These are phyloP conservation scores for Eimeria sp. DNA, from an alignment of 169 alveolate species.

Conservation along the genomic window DNA sequence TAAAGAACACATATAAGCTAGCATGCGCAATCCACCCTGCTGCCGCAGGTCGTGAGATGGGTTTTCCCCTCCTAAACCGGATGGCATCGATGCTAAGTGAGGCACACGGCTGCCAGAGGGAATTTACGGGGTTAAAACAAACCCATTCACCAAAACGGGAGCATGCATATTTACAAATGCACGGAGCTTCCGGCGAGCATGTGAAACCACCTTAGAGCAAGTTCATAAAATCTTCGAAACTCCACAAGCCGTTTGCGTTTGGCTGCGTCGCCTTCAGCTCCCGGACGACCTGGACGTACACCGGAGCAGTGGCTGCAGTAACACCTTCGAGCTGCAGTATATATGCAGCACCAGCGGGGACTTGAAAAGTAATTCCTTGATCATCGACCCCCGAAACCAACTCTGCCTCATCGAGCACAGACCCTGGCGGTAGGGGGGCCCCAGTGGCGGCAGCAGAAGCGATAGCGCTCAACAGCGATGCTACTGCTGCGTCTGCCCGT, in stretches of 20 bases:
- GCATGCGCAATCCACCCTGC: background rate
- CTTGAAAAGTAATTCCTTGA: conserved; percentile 30
- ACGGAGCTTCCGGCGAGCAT: background rate
- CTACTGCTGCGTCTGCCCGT: conserved; percentile 67
- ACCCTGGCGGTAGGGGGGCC: conserved; percentile 23
- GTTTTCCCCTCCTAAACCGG: background rate
- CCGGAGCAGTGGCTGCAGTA: conserved; percentile 75
- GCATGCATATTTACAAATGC: background rate
- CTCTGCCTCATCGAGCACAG: conserved; percentile 61
- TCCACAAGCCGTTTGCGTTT: conserved; percentile 48
- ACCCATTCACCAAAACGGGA: background rate
- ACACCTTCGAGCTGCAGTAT: conserved; percentile 66
- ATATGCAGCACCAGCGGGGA: conserved; percentile 49
- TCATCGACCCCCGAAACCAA: conserved; percentile 46
- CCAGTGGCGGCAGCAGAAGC: conserved; percentile 59
- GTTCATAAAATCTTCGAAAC: conserved; percentile 63
- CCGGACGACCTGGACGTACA: conserved; percentile 60
- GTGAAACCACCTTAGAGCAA: conserved; percentile 8
- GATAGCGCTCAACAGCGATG: background rate
- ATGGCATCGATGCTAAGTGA: background rate
- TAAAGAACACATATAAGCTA: background rate
- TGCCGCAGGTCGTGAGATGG: background rate
- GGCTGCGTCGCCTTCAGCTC: conserved; percentile 72
- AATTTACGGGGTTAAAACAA: background rate
- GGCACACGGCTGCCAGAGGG: background rate